Evolutionary conservation across 2,329 filamentous ascomycete genomes (phyloP).

Genomic region (Byssochlamys sp.): DNA sequence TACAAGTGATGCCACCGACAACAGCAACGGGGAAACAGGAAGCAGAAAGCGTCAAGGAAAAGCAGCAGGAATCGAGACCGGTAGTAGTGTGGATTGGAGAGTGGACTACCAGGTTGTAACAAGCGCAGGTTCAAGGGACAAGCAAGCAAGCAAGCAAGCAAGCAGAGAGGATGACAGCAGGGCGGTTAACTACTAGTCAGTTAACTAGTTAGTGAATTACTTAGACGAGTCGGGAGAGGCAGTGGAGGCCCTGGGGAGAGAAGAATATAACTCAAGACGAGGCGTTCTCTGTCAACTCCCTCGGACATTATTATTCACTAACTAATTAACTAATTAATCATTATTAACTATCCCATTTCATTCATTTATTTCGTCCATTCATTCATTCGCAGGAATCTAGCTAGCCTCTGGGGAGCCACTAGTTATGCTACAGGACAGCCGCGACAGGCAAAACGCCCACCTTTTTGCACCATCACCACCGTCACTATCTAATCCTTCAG

Average conservation of each 20-base stretch:
- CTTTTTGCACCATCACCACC: no score
- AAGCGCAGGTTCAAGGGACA: background rate
- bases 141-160: background rate
- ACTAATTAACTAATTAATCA: no score
- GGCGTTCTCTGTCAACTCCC: no score
- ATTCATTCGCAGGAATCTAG: no score
- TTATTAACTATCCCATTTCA: no score
- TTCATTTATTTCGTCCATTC: no score
- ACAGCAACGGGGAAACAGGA: background rate
- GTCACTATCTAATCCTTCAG: no score
- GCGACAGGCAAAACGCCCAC: background rate
- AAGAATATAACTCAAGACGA: background rate
- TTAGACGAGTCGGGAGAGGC: background rate
- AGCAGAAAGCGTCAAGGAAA: background rate
- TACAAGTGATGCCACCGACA: background rate
- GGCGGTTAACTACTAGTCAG: background rate
- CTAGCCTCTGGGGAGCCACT: no score
- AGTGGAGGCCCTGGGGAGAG: background rate
- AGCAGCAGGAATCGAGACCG: background rate
- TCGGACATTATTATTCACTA: no score
- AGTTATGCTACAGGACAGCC: background rate
- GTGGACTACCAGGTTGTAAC: background rate
- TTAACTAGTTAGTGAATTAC: no score
- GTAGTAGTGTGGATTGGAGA: background rate
- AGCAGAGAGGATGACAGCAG: background rate